Conservation (phyloP, 306 rosid species). For the Abrus precatorius region DNA sequence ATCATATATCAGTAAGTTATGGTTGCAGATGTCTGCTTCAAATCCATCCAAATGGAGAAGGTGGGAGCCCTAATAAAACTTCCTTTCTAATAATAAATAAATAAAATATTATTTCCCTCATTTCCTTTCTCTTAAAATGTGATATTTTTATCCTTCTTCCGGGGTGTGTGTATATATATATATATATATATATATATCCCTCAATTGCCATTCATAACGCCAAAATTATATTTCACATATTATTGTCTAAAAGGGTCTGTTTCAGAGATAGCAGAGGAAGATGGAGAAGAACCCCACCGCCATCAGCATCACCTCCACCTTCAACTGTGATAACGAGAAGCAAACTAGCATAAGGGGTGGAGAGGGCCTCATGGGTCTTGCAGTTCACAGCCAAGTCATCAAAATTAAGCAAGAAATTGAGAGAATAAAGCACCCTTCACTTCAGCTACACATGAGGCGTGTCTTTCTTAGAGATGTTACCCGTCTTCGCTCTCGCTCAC, state of each 20-base stretch:
- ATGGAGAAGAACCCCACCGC: constrained; percentile 20
- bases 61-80: constrained; percentile 11
- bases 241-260: not conserved
- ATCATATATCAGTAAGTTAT: constrained; percentile 1
- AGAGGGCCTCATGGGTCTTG: constrained; percentile 44
- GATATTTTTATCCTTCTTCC: not conserved
- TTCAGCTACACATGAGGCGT: constrained; percentile 63
- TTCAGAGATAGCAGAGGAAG: not conserved
- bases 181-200: not conserved
- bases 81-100: not conserved
- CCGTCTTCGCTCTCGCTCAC: constrained; percentile 70
- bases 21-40: not conserved
- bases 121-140: not conserved
- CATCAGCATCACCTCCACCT: not conserved
- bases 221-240: not conserved
- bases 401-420: constrained; percentile 83
- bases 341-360: not conserved
- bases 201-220: not conserved
- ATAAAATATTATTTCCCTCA: not conserved
- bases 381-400: constrained; percentile 82
- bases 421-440: constrained; percentile 72
- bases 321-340: not conserved
- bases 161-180: not conserved
- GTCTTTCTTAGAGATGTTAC: constrained; percentile 52
- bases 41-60: constrained; percentile 48